Evolutionary conservation across 352 stramenopile genomes (phyloP).

Genomic region (Pythium pyrilobum): DNA sequence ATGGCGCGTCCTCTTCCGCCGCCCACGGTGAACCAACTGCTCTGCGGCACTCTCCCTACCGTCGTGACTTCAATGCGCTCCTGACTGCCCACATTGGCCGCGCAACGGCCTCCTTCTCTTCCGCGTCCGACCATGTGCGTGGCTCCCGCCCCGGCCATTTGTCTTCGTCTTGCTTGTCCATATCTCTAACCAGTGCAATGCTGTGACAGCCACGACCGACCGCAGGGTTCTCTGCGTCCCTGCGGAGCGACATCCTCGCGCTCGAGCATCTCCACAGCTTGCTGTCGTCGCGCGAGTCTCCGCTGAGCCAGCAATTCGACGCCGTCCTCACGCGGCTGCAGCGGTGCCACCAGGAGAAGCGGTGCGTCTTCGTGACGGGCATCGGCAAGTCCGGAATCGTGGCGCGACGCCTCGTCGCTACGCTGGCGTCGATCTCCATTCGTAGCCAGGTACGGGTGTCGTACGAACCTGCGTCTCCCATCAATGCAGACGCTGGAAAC

Average conservation of each 20-base stretch:
- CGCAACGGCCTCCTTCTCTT: neutral
- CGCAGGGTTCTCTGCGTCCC: no score
- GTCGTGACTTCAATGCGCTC: no score
- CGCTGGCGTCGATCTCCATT: constrained; percentile 65
- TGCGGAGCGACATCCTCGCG: neutral
- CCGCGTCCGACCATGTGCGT: no score
- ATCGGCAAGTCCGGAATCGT: constrained; percentile 82
- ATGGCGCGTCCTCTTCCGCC: neutral
- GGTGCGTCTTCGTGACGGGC: constrained; percentile 58
- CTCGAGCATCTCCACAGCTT: constrained; percentile 35
- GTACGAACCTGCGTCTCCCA: neutral
- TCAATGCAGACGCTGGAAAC: neutral
- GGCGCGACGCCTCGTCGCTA: constrained; percentile 60
- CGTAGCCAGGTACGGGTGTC: constrained; percentile 41
- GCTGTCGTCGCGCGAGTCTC: constrained; percentile 21
- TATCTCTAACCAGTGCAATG: no score
- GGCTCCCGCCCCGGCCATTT: no score
- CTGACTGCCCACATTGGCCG: neutral
- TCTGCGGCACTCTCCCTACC: no score
- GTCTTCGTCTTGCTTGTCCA: no score
- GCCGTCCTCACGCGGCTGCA: constrained; percentile 27
- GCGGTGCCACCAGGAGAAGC: constrained; percentile 38
- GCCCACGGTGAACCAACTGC: no score
- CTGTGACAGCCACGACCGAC: no score
- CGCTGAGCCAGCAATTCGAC: constrained; percentile 24